These are phyloP conservation scores for Cajanus cajan DNA, from an alignment of 306 rosid species.

Conservation along the genomic window DNA sequence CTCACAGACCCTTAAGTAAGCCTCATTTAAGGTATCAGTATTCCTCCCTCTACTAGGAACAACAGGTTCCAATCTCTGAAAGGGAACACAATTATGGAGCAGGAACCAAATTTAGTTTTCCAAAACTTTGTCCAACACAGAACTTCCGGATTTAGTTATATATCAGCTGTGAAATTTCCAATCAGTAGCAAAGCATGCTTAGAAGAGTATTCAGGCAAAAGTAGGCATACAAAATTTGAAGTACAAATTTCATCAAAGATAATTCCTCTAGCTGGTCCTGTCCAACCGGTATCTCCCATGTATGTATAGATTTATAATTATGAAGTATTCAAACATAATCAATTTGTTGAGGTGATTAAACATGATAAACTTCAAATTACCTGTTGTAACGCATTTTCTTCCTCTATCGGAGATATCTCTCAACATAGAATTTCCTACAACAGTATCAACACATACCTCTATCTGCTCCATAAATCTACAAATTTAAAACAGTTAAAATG, in stretches of 20 bases:
- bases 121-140: neutral
- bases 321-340: neutral
- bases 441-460: slow-evolving; percentile 51
- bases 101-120: slow-evolving; percentile 1
- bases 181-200: neutral
- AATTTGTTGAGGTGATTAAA: slow-evolving; percentile 2
- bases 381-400: slow-evolving; percentile 55
- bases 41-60: slow-evolving; percentile 94
- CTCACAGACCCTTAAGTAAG: slow-evolving; percentile 71
- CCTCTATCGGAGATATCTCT: slow-evolving; percentile 59
- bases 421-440: slow-evolving; percentile 49
- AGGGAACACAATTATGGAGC: slow-evolving; percentile 16
- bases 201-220: neutral
- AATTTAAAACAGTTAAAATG: neutral
- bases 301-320: neutral
- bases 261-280: slow-evolving; percentile 48
- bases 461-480: slow-evolving; percentile 52
- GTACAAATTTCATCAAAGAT: neutral
- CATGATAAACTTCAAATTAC: slow-evolving; percentile 14
- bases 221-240: neutral
- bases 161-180: neutral
- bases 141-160: neutral
- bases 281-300: slow-evolving; percentile 62
- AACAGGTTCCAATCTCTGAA: slow-evolving; percentile 78
- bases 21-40: slow-evolving; percentile 58